Base-by-base conservation (phyloP, 1,139 yeast genomes). In the Magnusiomyces suaveolens region DNA sequence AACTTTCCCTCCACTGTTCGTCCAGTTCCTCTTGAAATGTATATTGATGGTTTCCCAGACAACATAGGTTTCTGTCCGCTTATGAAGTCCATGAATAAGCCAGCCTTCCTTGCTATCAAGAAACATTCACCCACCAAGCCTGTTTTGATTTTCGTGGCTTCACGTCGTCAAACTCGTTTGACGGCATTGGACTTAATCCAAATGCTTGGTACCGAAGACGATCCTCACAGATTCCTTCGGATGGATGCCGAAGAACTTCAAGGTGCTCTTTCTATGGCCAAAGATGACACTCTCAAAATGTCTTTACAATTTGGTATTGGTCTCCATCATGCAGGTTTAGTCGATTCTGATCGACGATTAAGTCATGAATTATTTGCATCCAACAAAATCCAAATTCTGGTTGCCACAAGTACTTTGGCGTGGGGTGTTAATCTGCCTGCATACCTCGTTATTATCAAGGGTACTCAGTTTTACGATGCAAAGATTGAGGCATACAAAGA, bases 371-470 rank as follows among this genome's bases (percentile, higher is more conserved):
- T 92, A 41, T 92, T 92, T 70, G 95, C 89, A 62, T 74, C 78
- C 36, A 88, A 87, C 57, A 89, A 88, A 67, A 83, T 92, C 51
- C 98, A 92, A 71, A 84, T 92, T 56, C 76, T 92, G 57, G 80
- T 94, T 55, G 97, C 98, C 0, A 92, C 99, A 0, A 86, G 96
- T 23, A 92, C 98, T 1, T 77, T 94, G 62, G 98, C 97, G 0
- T 89, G 97, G 94, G 97, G 97, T 64, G 97, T 92, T 46, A 92
- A 92, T 65, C 76, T 92, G 59, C 97, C 97, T 1, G 97, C 97
- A 0, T 92, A 89, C 72, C 74, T 92, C 63, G 98, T 92, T 8
- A 82, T 92, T 52, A 87, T 92, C 60, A 92, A 92, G 68, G 97
- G 97, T 43, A 92, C 98, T 0, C 94, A 87, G 65, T 86, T 83